These are phyloP conservation scores for Leucocoprinus birnbaumii DNA, from an alignment of 768 basidiomycete genomes.

Conservation along the genomic window DNA sequence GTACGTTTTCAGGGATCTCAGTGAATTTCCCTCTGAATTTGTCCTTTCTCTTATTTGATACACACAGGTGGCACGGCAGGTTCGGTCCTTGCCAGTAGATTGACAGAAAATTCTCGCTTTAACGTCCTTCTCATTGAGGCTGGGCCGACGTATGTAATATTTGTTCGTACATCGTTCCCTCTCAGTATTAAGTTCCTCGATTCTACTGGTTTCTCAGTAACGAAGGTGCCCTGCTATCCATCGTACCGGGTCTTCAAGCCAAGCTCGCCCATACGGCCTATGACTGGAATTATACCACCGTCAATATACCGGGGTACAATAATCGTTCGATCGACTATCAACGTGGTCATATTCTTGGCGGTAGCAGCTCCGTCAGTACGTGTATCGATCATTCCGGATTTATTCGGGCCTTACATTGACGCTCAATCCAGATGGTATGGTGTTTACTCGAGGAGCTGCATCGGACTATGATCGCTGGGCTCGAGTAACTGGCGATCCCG, in stretches of 20 bases:
- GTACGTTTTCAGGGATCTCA: too few species aligned
- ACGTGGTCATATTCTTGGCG: constrained; percentile 30
- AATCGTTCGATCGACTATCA: constrained; percentile 23
- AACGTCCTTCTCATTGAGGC: constrained; percentile 29
- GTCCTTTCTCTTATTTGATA: neutral
- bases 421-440: constrained; percentile 13
- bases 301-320: constrained; percentile 23
- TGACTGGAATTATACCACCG: constrained; percentile 31
- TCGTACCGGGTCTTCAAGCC: constrained; percentile 17
- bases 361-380: constrained; percentile 27
- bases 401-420: neutral
- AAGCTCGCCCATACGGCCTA: constrained; percentile 15
- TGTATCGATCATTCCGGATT: too few species aligned
- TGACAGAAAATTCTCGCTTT: constrained; percentile 23
- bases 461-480: constrained; percentile 26
- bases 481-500: constrained; percentile 14
- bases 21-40: too few species aligned
- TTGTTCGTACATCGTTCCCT: too few species aligned
- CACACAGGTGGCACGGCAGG: constrained; percentile 25
- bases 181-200: too few species aligned
- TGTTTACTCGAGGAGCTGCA: constrained; percentile 26
- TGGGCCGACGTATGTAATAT: constrained; percentile 22
- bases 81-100: constrained; percentile 24
- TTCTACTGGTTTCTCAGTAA: constrained; percentile 18
- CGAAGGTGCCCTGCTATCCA: constrained; percentile 16